Evolutionary conservation across 805 yeast genomes (phyloP).

Genomic region (Priceomyces medius): DNA sequence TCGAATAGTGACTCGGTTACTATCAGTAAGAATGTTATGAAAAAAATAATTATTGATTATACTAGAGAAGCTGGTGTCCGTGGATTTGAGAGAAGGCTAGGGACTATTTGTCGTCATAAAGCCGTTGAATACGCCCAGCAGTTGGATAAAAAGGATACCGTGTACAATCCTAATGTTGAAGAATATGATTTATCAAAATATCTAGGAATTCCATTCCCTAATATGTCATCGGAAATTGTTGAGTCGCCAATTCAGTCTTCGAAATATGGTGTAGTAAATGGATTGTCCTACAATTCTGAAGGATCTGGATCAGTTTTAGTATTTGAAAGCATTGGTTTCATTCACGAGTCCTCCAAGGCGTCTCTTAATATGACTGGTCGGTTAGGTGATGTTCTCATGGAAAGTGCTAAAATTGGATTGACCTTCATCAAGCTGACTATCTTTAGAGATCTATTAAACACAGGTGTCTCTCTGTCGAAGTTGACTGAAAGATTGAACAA

Average conservation of each 20-base stretch:
- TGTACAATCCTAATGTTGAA: conserved; percentile 44
- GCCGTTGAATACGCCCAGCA: conserved; percentile 64
- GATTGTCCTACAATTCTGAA: conserved; percentile 80
- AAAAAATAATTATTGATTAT: conserved; percentile 62
- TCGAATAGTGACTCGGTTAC: conserved; percentile 35
- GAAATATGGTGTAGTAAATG: conserved; percentile 76
- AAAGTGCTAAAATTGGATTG: conserved; percentile 76
- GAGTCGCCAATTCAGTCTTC: conserved; percentile 48
- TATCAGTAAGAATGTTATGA: conserved; percentile 54
- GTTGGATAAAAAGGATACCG: conserved; percentile 16
- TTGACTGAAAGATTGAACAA: conserved; percentile 47
- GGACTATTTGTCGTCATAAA: conserved; percentile 74
- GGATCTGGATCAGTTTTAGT: conserved; percentile 82
- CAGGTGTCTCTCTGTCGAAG: conserved; percentile 27
- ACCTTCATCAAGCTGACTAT: conserved; percentile 65
- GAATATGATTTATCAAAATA: conserved; percentile 61
- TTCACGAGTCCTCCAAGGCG: conserved; percentile 31
- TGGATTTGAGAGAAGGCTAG: conserved; percentile 70
- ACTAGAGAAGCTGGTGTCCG: conserved; percentile 88
- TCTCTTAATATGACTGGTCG: conserved; percentile 72
- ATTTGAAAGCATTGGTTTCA: conserved; percentile 74
- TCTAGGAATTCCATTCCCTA: conserved; percentile 62
- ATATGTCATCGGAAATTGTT: conserved; percentile 30
- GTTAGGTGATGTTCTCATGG: conserved; percentile 77
- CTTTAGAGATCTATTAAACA: conserved; percentile 28